Base-by-base conservation (phyloP, 192 early-diverging fungal species). In the Mortierella antarctica region DNA sequence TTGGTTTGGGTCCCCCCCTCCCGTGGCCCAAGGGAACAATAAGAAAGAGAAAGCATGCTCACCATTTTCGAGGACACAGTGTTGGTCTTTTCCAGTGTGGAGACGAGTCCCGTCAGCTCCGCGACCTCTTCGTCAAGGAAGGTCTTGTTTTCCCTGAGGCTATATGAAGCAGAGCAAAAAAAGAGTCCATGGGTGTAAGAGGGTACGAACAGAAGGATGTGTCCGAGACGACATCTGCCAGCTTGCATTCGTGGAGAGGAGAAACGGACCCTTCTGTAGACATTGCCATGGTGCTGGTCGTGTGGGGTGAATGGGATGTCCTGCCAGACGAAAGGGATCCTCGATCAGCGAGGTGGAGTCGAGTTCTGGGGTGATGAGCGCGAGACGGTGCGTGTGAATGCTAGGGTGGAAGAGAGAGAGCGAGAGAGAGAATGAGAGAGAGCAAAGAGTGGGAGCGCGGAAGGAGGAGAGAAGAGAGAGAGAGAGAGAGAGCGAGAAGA, bases 111-210 rank as follows among this genome's bases (percentile, higher is more conserved):
- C 18, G 71, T 60, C 7, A 84, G 65, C 20, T 86, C 85, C 2
- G 73, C 73, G 13, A 63, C 82, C 17, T 86, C 85, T 55, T 86
- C 85, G 47, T 83, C 83, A 10, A 82, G 60, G 44, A 80, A 80
- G 12, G 77, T 80, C 70, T 80, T 80, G 77, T 72, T 71, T 23
- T 80, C 70, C 47, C 71, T 63, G 21, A 64, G 57, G 2, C 71
- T 73, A 58, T 54, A 41, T 1, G 52, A 41, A 53, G 12, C 57
- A 31, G 20, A 20, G 1, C 9, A 47, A n/a, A 2, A 2, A 8
- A 47, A 18, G 41, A 62, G 41, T 4, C 20, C 7, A 6, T n/a
- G 44, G 8, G 14, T 8, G 45, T 45, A 45, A 23, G n/a, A n/a
- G 47, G 61, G 12, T 20, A 48, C 1, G 15, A 41, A 42, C 57